Evolutionary conservation across 371 early-diverging fungal species (phyloP), one percentile per base, ranked within the genome.

Genomic region (Mucor saturninus): DNA sequence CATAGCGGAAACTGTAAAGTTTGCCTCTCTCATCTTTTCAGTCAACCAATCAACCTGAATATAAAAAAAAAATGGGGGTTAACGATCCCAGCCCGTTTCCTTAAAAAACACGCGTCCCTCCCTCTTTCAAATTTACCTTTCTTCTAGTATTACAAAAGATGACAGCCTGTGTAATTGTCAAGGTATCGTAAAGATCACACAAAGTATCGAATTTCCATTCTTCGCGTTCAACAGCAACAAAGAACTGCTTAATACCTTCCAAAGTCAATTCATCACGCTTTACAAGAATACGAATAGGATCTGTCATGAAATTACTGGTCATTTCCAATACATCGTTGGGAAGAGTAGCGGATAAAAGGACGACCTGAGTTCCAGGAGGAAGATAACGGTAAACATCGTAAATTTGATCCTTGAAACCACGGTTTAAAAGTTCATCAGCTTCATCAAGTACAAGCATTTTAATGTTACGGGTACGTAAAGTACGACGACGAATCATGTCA

Each of bases 261-360:
- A 99, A 83, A n/a, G 99, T 99, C 81, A 99, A 87, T 80, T 99
- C 99, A 83, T 99, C 99, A 83, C 98, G 96, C 91, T 99, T 99
- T 62, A 99, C 98, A 62, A 99, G 89, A 65, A 99, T 98, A 58
- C 98, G 91, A 66, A 99, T 91, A 31, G 99, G 99, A 68, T 98
- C 94, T 43, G 89, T 89, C 93, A 99, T 98, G 73, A 99, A 99
- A 69, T 97, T 95, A 64, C 84, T 89, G 32, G 98, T 97, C 77
- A 99, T 90, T 65, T 96, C 95, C n/a, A 99, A 85, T 15, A 98
- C 99, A 65, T 98, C 98, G 69, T 88, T 85, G 43, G 98, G 98
- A 73, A 99, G 85, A 9, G 99, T 99, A 61, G 99, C 99, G 28
- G 93, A 92, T 59, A 99, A 89, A 49, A 99, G 85, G n/a, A 98